Base-by-base conservation (phyloP, 148 eudicot species). In the Amaranthus palmeri region DNA sequence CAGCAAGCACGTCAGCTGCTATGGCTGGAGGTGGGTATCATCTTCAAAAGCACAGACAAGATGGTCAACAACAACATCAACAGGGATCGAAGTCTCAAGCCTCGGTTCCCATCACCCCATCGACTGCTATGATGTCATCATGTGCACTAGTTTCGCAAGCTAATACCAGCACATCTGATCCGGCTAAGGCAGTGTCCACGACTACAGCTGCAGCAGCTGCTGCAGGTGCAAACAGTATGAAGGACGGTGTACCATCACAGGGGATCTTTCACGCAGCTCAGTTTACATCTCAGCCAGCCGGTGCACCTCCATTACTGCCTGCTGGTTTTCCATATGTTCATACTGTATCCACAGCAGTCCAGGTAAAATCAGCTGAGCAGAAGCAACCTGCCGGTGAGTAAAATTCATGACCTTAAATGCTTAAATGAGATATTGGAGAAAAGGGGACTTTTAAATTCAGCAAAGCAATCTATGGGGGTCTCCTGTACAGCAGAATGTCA, bases 321-420 rank as follows among this genome's bases (percentile, higher is more conserved):
- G 83, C 83, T 5, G 89, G 90, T 5, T 89, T 85, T 73, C 56
- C 91, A 0, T 88, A 88, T 71, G 85, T 73, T 10, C 89, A 85
- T 46, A 63, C 86, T 15, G 84, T 85, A 50, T 84, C 93, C 8
- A 61, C 87, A 10, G 81, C 80, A 2, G 90, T 85, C 71, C 95
- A 79, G 70, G 87, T 77, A 81, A 92, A 90, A 73, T 85, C 89
- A 5, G 76, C 93, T 2, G 99, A 95, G 80, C 98, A 89, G 79
- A 95, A 91, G 75, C 97, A 95, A 70, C 92, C 97, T 65, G 88
- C 92, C 67, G 97, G 98, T 89, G 81, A 89, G 93, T 89, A 78
- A 60, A 74, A 36, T 18, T 44, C 61, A 17, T 11, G 15, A 41
- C 7, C 41, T 7, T 61, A 44, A 42, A 57, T 52, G 61, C 46